A percentile compares a stretch with the other conserved stretches of the same genome.
Conservation (phyloP, 306 rosid genomes). For the Trifolium repens region DNA sequence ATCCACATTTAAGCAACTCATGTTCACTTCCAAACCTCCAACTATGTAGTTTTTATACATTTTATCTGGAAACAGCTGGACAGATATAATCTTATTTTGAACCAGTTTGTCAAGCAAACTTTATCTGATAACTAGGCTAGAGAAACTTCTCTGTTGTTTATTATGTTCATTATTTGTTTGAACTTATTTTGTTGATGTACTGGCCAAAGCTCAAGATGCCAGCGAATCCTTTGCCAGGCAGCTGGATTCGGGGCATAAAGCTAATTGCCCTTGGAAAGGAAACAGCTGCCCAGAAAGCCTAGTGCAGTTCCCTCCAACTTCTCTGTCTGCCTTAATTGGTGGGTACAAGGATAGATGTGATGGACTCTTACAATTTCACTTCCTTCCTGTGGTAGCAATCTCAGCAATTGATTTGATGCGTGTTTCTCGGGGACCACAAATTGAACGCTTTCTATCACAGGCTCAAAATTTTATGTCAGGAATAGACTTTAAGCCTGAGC, state of each 20-base stretch:
- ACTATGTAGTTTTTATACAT: slow-evolving; percentile 20
- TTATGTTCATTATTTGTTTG: slow-evolving; percentile 32
- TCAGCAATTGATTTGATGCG: slow-evolving; percentile 86
- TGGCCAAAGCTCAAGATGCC: slow-evolving; percentile 76
- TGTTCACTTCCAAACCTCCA: slow-evolving; percentile 2
- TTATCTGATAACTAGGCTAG: slow-evolving; percentile 21
- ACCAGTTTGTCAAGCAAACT: slow-evolving; percentile 25
- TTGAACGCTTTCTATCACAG: slow-evolving; percentile 77
- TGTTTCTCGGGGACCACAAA: slow-evolving; percentile 70
- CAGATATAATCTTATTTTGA: slow-evolving; percentile 24
- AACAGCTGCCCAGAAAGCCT: slow-evolving; percentile 96
- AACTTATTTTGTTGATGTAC: slow-evolving; percentile 43
- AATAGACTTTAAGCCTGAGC: slow-evolving; percentile 66
- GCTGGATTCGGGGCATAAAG: slow-evolving; percentile 86
- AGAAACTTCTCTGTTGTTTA: slow-evolving; percentile 33
- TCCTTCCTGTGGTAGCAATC: slow-evolving; percentile 76
- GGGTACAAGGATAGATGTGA: slow-evolving; percentile 99
- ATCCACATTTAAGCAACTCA: slow-evolving; percentile 2
- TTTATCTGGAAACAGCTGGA: not conserved
- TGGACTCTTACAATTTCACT: slow-evolving; percentile 85
- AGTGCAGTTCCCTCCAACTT: slow-evolving; percentile 97
- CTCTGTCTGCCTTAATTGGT: slow-evolving; percentile 87
- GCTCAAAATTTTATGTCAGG: slow-evolving; percentile 60
- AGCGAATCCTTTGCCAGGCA: slow-evolving; percentile 79
- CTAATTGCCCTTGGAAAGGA: slow-evolving; percentile 91